phyloP scores from a whole-genome alignment of 2,329 filamentous ascomycete species.

The Pseudocercospora eumusae region DNA sequence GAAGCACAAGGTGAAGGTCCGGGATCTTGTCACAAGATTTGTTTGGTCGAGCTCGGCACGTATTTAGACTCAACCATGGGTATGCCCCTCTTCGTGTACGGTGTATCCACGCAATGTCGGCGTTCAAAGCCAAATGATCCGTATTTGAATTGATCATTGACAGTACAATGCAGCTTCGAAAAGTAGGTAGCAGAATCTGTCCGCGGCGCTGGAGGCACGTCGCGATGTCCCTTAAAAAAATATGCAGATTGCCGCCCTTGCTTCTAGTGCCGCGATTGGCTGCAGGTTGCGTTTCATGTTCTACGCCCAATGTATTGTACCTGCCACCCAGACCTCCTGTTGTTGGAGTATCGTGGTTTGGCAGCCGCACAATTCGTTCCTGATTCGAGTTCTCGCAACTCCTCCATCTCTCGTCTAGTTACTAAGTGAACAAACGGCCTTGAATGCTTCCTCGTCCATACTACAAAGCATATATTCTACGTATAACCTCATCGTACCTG shows the following conservation, averaged over 20 bases:
- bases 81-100: slow-evolving; percentile 1
- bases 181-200: neutral
- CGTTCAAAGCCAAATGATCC: neutral
- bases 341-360: neutral
- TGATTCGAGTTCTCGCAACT: neutral
- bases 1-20: neutral
- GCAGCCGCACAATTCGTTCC: neutral
- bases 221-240: neutral
- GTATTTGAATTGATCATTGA: neutral
- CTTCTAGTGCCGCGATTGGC: slow-evolving; percentile 1
- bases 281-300: slow-evolving; percentile 6
- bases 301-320: neutral
- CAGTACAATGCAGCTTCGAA: neutral
- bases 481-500: slow-evolving; percentile 6
- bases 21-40: neutral
- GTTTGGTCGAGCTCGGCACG: neutral
- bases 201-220: neutral
- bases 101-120: neutral
- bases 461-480: neutral
- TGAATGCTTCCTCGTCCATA: slow-evolving; percentile 2
- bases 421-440: neutral
- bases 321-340: slow-evolving; percentile 1
- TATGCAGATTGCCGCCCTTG: slow-evolving; percentile 5
- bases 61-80: slow-evolving; percentile 2
- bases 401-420: neutral